Evolutionary conservation across 75 land plant species (phyloP).

Genomic region (Sequoiadendron giganteum): DNA sequence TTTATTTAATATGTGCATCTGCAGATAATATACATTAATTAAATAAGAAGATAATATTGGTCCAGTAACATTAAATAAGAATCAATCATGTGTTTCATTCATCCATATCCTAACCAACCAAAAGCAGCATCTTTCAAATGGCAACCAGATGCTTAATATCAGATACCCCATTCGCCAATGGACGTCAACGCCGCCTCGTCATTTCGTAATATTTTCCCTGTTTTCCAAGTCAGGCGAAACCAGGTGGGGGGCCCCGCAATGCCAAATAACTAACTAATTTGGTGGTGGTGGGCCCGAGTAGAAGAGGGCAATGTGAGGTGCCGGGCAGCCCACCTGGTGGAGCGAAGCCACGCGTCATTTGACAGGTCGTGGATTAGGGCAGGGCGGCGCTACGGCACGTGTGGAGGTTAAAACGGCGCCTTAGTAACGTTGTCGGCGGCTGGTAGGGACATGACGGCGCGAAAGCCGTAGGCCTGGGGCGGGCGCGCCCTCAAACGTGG

Average conservation of each 20-base stretch:
- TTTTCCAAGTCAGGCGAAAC: too few relatives aligned
- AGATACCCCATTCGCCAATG: background rate
- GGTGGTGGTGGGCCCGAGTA: background rate
- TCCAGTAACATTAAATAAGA: background rate
- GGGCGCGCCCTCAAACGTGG: constrained; percentile 2
- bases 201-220: background rate
- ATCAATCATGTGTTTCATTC: constrained; percentile 2
- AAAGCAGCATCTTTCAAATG: background rate
- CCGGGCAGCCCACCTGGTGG: background rate
- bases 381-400: background rate
- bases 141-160: background rate
- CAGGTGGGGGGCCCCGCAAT: background rate
- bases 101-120: background rate
- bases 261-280: background rate
- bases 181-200: background rate
- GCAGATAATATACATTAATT: background rate
- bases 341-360: background rate
- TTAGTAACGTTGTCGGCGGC: background rate
- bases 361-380: background rate
- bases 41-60: too few relatives aligned
- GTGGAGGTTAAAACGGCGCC: background rate
- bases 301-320: too few relatives aligned
- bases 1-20: background rate
- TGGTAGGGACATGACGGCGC: background rate
- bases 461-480: background rate